Evolutionary conservation across 495 filamentous ascomycete species (phyloP), one percentile per base, ranked within the genome.

Genomic region (Chaetomium fimeti): DNA sequence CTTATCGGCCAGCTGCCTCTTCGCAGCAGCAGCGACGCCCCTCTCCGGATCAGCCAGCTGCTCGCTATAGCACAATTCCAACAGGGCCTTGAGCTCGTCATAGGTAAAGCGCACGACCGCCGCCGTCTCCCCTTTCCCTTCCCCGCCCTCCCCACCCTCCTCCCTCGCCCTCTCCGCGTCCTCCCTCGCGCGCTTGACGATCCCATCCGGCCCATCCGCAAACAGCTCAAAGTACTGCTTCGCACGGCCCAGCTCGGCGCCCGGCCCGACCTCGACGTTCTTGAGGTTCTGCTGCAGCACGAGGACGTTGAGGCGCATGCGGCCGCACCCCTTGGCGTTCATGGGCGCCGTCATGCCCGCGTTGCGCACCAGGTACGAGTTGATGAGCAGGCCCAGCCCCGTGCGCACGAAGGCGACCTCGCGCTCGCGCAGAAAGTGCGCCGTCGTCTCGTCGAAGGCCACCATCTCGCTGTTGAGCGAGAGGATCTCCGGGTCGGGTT

Each of bases 201-300:
- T 84, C 25, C 81, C 85, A 25, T 93, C 89, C 2, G 91, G 83
- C 0, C 94, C 94, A 61, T 84, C 81, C 18, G 85, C 79, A 77
- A 94, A 97, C 66, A 97, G 80, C 57, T 89, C 85, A 65, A 88
- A 94, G 76, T 90, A 98, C 48, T 84, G 84, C 11, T 86, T 85
- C 12, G 90, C 89, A 48, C 88, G 81, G 0, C 82, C 81, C 42
- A 98, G 83, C 40, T 85, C 82, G 5, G 89, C 87, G 4, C 86
- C 80, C n/a, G 84, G 77, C 70, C 86, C 80, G 18, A 85, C 78
- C 72, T 91, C 91, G 63, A 98, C 88, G 60, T 94, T 94, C 76
- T 93, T 95, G 58, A 98, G 83, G 67, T 96, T 96, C 68, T 98
- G 95, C 71, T 97, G 93, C 32, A 98, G 78, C 53, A 98, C 94